phyloP scores from a whole-genome alignment of 1,139 yeast species.

The Suhomyces wounanorum region DNA sequence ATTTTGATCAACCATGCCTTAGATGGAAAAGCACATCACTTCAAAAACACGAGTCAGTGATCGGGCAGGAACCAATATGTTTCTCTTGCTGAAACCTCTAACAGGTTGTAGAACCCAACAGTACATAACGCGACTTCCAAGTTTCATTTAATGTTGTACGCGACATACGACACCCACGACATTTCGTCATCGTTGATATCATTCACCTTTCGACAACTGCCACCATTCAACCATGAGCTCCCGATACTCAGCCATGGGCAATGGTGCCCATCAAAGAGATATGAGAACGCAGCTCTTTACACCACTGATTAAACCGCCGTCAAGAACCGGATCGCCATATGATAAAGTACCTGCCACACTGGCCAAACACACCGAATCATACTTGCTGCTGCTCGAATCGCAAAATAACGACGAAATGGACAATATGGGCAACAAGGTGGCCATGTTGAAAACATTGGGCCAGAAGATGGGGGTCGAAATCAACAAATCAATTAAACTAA shows the following conservation, averaged over 20 bases:
- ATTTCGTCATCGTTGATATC: background rate
- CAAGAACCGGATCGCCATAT: conserved; percentile 55
- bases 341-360: conserved; percentile 36
- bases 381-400: conserved; percentile 72
- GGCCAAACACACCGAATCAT: conserved; percentile 55
- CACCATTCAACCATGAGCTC: conserved; percentile 21
- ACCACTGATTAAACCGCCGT: conserved; percentile 31
- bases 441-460: conserved; percentile 70
- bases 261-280: conserved; percentile 49
- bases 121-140: background rate
- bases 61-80: too few relatives aligned
- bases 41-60: too few relatives aligned
- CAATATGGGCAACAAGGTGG: conserved; percentile 68
- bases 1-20: too few relatives aligned
- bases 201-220: conserved; percentile 1
- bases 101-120: background rate
- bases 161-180: background rate
- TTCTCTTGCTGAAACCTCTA: too few relatives aligned
- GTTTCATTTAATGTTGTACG: background rate
- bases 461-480: conserved; percentile 83
- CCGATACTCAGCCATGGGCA: conserved; percentile 32
- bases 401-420: conserved; percentile 81
- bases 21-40: too few relatives aligned
- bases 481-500: conserved; percentile 65
- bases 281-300: conserved; percentile 49